Evolutionary conservation across 140 eudicot genomes (phyloP).

Genomic region (Oenanthe javanica): DNA sequence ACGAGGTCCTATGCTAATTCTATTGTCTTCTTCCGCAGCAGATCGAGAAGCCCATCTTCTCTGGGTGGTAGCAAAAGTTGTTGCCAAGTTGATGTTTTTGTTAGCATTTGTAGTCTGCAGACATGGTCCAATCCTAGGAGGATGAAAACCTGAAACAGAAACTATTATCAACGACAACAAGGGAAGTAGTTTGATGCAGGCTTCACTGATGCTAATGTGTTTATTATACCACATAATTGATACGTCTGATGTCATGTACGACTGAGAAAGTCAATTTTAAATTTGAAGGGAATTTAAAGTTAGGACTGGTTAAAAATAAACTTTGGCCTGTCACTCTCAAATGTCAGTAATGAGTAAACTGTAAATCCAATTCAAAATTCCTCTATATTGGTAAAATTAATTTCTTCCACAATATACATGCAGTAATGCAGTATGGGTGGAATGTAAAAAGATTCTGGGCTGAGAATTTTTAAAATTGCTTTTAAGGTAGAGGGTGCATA

Average conservation of each 20-base stretch:
- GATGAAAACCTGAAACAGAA: conserved; percentile 33
- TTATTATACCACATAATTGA: not conserved
- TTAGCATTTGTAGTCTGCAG: conserved; percentile 14
- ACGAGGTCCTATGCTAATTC: conserved; percentile 82
- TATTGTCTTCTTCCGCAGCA: conserved; percentile 41
- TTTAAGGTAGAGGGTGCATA: not conserved
- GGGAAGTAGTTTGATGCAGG: not conserved
- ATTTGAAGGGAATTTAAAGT: not conserved
- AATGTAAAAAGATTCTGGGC: not conserved
- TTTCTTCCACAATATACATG: not conserved
- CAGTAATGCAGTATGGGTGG: not conserved
- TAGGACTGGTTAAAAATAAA: not conserved
- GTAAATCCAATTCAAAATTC: not conserved
- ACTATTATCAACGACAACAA: not conserved
- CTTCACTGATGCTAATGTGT: not conserved
- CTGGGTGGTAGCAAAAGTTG: conserved; percentile 29
- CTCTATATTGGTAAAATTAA: not conserved
- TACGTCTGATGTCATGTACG: not conserved
- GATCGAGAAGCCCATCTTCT: conserved; percentile 52
- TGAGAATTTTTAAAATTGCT: not conserved
- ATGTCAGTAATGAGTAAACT: not conserved
- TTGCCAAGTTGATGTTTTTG: conserved; percentile 21
- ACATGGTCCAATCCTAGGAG: conserved; percentile 23
- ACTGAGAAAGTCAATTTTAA: not conserved
- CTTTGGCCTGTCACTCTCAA: not conserved